phyloP scores from a whole-genome alignment of 2,329 filamentous ascomycete species.

The Ilyonectria sp. region DNA sequence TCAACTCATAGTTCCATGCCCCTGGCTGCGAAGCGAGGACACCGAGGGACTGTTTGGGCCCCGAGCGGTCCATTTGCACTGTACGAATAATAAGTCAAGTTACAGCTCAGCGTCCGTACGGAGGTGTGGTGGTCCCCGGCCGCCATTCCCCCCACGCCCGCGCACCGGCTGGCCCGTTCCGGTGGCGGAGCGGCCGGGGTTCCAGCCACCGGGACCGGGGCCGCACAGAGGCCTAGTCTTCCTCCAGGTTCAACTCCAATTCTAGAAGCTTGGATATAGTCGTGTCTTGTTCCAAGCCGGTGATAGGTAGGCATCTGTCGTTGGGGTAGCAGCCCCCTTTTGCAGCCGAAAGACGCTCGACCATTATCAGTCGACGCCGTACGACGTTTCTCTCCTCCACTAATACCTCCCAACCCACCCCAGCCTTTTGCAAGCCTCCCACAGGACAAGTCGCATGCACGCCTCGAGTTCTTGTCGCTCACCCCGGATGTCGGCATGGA shows the following conservation, averaged over 20 bases:
- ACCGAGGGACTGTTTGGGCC: background rate
- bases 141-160: conserved; percentile 2
- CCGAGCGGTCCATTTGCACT: background rate
- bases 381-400: conserved; percentile 6
- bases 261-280: conserved; percentile 20
- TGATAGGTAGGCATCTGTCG: conserved; percentile 18
- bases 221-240: conserved; percentile 3
- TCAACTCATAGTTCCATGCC: conserved; percentile 1
- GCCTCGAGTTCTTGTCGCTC: background rate
- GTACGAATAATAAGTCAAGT: background rate
- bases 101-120: background rate
- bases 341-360: background rate
- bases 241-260: conserved; percentile 21
- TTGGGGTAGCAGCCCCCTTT: conserved; percentile 1
- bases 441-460: background rate
- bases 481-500: background rate
- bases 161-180: conserved; percentile 21
- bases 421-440: conserved; percentile 2
- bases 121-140: background rate
- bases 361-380: conserved; percentile 18
- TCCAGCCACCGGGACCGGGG: conserved; percentile 14
- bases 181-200: conserved; percentile 11
- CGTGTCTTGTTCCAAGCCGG: conserved; percentile 13
- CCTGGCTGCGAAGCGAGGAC: background rate
- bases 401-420: background rate